phyloP scores from a whole-genome alignment of 345 rosid genomes.

The Corchorus olitorius region DNA sequence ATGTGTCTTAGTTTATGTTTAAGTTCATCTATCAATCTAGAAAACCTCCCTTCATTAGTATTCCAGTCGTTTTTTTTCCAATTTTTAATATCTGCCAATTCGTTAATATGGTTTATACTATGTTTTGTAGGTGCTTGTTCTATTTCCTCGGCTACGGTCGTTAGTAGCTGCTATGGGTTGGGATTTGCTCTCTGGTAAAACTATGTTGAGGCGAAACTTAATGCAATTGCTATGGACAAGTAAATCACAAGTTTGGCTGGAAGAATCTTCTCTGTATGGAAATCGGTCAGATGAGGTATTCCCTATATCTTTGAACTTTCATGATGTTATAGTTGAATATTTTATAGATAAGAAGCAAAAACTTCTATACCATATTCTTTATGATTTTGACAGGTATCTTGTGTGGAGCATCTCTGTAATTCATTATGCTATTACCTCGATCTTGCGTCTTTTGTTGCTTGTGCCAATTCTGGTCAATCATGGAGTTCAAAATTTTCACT shows the following conservation, averaged over 20 bases:
- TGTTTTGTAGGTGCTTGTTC: slow-evolving; percentile 59
- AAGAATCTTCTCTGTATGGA: slow-evolving; percentile 73
- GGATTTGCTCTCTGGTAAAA: slow-evolving; percentile 86
- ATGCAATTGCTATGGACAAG: slow-evolving; percentile 84
- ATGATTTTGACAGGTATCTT: slow-evolving; percentile 62
- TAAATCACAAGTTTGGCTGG: slow-evolving; percentile 68
- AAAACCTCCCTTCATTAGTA: slow-evolving; percentile 3
- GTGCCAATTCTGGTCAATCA: slow-evolving; percentile 79
- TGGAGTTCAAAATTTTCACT: slow-evolving; percentile 78
- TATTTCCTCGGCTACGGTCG: slow-evolving; percentile 81
- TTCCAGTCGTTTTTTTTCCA: slow-evolving; percentile 16
- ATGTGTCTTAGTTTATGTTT: slow-evolving; percentile 38
- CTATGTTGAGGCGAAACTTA: slow-evolving; percentile 64
- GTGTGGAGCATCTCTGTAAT: slow-evolving; percentile 85
- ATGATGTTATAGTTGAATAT: slow-evolving; percentile 11
- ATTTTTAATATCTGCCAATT: slow-evolving; percentile 16
- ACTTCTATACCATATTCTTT: background rate
- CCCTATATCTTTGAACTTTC: slow-evolving; percentile 12
- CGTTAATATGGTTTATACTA: slow-evolving; percentile 25
- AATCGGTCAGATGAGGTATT: slow-evolving; percentile 72
- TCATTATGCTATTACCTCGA: slow-evolving; percentile 85
- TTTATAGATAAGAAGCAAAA: slow-evolving; percentile 3
- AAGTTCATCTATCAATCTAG: slow-evolving; percentile 17
- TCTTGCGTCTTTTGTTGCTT: slow-evolving; percentile 85
- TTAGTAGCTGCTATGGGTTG: slow-evolving; percentile 94